Evolutionary conservation across 2,329 filamentous ascomycete species (phyloP).

Genomic region (Ceratocystis destructans): DNA sequence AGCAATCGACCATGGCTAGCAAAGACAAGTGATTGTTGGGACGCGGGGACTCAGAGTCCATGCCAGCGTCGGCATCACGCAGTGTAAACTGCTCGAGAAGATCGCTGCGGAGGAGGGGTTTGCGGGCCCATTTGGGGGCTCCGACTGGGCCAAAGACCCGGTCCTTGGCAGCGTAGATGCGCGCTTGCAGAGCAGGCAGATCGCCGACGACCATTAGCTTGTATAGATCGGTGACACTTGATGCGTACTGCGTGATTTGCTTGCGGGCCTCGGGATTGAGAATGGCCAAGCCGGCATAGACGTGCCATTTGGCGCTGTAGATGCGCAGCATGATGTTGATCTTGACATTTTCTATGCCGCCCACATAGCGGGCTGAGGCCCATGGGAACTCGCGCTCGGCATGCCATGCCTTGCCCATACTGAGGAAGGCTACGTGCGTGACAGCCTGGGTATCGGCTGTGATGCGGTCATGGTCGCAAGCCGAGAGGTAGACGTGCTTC

Average conservation of each 20-base stretch:
- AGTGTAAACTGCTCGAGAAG: slow-evolving; percentile 82
- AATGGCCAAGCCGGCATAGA: slow-evolving; percentile 93
- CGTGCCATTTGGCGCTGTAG: slow-evolving; percentile 98
- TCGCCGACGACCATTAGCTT: slow-evolving; percentile 92
- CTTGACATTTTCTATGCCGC: slow-evolving; percentile 97
- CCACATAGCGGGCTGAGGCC: slow-evolving; percentile 90
- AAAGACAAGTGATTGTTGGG: slow-evolving; percentile 91
- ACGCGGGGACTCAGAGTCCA: slow-evolving; percentile 43
- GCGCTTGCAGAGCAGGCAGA: slow-evolving; percentile 53
- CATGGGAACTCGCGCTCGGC: slow-evolving; percentile 92
- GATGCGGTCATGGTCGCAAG: slow-evolving; percentile 83
- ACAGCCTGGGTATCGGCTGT: slow-evolving; percentile 97
- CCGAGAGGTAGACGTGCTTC: slow-evolving; percentile 76
- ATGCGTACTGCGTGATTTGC: slow-evolving; percentile 89
- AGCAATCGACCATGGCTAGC: slow-evolving; percentile 95
- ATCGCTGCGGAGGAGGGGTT: slow-evolving; percentile 64
- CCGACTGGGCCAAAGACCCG: slow-evolving; percentile 66
- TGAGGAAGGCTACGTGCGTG: slow-evolving; percentile 90
- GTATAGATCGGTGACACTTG: slow-evolving; percentile 83
- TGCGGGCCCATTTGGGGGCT: slow-evolving; percentile 42
- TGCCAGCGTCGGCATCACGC: slow-evolving; percentile 31
- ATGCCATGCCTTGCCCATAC: slow-evolving; percentile 96
- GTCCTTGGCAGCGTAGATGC: slow-evolving; percentile 52
- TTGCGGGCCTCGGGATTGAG: slow-evolving; percentile 83
- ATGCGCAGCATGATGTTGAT: slow-evolving; percentile 97